Conservation (phyloP, 1,284 basidiomycete species). For the Lentinus polychrous region DNA sequence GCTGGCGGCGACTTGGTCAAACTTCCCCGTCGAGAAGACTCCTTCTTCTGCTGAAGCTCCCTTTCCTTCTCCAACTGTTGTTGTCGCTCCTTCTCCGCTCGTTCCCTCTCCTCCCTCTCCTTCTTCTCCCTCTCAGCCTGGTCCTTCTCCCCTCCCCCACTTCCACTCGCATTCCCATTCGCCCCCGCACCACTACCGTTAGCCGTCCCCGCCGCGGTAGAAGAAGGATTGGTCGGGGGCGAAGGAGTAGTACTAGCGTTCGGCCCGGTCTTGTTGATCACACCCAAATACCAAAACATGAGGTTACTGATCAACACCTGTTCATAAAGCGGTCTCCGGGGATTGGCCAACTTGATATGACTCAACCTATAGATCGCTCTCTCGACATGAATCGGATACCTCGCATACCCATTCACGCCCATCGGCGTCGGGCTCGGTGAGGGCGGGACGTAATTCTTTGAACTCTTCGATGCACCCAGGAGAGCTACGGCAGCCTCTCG, state of each 20-base stretch:
- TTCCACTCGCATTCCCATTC: slow-evolving; percentile 30
- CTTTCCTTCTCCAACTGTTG: slow-evolving; percentile 33
- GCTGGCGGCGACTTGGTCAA: slow-evolving; percentile 46
- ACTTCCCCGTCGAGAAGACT: slow-evolving; percentile 36
- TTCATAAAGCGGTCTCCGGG: slow-evolving; percentile 91
- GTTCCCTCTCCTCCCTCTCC: slow-evolving; percentile 38
- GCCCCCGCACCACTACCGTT: slow-evolving; percentile 17
- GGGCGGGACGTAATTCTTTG: slow-evolving; percentile 55
- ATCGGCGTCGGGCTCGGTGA: slow-evolving; percentile 58
- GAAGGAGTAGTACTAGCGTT: neutral
- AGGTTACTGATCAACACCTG: slow-evolving; percentile 98
- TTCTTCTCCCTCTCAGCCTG: slow-evolving; percentile 38
- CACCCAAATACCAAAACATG: slow-evolving; percentile 99
- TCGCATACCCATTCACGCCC: slow-evolving; percentile 62
- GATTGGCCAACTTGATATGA: slow-evolving; percentile 98
- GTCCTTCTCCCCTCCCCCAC: slow-evolving; percentile 30
- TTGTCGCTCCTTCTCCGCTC: slow-evolving; percentile 32
- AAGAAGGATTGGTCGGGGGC: neutral
- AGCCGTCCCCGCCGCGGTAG: slow-evolving; percentile 18
- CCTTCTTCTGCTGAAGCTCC: slow-evolving; percentile 38
- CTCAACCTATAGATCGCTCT: slow-evolving; percentile 94
- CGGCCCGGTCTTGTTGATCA: slow-evolving; percentile 76
- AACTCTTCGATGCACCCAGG: slow-evolving; percentile 75
- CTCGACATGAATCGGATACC: slow-evolving; percentile 98
- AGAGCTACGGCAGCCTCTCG: slow-evolving; percentile 79